A percentile compares a stretch with the other conserved stretches of the same genome.
Evolutionary conservation across 768 basidiomycete species (phyloP).

Genomic region (Tulasnella calospora): DNA sequence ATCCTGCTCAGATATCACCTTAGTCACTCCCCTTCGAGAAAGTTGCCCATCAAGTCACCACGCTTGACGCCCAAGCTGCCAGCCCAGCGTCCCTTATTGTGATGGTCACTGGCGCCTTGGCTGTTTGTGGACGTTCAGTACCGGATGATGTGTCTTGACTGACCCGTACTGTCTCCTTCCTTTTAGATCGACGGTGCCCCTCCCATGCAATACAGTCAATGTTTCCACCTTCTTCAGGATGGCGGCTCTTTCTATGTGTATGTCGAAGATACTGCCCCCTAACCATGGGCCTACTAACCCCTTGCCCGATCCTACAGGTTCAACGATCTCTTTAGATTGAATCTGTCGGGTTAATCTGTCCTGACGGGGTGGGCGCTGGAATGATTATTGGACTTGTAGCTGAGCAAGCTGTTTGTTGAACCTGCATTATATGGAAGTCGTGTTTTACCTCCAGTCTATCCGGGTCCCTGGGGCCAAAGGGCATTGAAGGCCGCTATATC

Average conservation of each 20-base stretch:
- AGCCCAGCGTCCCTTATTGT: constrained; percentile 58
- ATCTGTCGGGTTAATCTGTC: not conserved
- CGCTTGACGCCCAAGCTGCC: constrained; percentile 86
- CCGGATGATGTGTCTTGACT: constrained; percentile 10
- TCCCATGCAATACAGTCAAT: constrained; percentile 85
- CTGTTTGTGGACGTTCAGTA: constrained; percentile 46
- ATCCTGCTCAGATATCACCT: not conserved
- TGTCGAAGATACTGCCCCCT: constrained; percentile 34
- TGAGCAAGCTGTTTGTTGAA: too few relatives aligned
- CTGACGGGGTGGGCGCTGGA: too few relatives aligned
- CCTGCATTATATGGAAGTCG: too few relatives aligned
- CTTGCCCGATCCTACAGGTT: not conserved
- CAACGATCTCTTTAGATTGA: constrained; percentile 1
- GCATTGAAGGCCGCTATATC: too few relatives aligned
- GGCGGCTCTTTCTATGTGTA: constrained; percentile 78
- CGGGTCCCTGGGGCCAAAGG: too few relatives aligned
- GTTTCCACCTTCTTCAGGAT: constrained; percentile 86
- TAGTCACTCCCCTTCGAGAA: constrained; percentile 75
- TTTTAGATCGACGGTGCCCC: constrained; percentile 73
- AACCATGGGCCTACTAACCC: constrained; percentile 18
- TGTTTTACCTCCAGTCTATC: too few relatives aligned
- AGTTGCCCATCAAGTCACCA: constrained; percentile 75
- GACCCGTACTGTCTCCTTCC: constrained; percentile 5
- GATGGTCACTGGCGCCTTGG: constrained; percentile 79
- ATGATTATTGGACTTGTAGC: too few relatives aligned